Base-by-base conservation (phyloP, 2,329 filamentous ascomycete species). In the Ophiostoma triangulosporum region DNA sequence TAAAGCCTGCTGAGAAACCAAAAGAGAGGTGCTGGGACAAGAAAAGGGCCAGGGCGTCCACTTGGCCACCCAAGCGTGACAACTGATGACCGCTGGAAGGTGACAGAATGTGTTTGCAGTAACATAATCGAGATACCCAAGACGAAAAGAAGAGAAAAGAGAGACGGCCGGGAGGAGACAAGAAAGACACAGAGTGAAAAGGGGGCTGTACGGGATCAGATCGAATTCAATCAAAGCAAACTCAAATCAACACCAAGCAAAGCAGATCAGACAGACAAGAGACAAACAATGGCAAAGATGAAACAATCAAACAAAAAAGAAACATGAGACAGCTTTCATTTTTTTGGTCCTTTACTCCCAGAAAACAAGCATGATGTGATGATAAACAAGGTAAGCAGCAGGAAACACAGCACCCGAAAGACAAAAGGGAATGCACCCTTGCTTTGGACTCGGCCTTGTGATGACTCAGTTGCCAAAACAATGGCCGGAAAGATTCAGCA, bases 321-420 rank as follows among this genome's bases (percentile, higher is more conserved):
- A 53, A 31, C 43, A 53, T 33, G 17, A 32, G 52, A 40, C 43
- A 36, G n/a, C 22, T 43, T 54, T 33, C 46, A 38, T 50, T 31
- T 43, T 50, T 35, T 35, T n/a, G n/a, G 20, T 50, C 43, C 43
- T 46, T 46, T 46, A 46, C 43, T 46, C 43, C 43, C 43, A 46
- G 43, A 46, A 29, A 46, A 33, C 33, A 49, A 49, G 24, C 38
- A 17, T 24, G 38, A 43, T 17, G 38, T 43, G 20, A 38, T 7
- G 26, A n/a, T 27, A 50, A 49, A 15, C 35, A 29, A 40, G n/a
- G 4, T 11, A 48, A 27, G 15, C 12, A 20, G 24, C 15, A 12
- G 7, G 15, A 46, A 29, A 31, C 14, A 20, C 43, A 46, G 11
- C 7, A 29, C 6, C 11, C 31, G 15, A 11, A 33, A 11, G 26